Percentiles rank a stretch among this genome's conserved stretches.
Conservation (phyloP, 257 asterid genomes). For the Osmanthus fragrans region DNA sequence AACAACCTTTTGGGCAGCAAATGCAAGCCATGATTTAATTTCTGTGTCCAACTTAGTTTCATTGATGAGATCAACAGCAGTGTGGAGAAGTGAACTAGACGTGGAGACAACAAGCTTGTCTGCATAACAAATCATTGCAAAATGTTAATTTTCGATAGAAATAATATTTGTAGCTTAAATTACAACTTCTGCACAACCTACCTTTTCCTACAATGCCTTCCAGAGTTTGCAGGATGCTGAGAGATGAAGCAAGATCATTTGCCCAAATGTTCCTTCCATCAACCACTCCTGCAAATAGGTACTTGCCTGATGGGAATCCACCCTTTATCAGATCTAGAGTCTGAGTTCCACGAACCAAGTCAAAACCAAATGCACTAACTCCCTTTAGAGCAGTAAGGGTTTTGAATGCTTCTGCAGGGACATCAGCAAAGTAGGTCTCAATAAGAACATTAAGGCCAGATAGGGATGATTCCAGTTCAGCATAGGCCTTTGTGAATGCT, state of each 20-base stretch:
- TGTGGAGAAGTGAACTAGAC: conserved; percentile 88
- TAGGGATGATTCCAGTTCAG: conserved; percentile 67
- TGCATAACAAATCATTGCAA: conserved; percentile 27
- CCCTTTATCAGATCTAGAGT: conserved; percentile 79
- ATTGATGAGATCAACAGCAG: conserved; percentile 88
- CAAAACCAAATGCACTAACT: conserved; percentile 82
- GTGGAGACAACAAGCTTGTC: conserved; percentile 97
- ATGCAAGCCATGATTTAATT: conserved; percentile 96
- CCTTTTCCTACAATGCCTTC: conserved; percentile 93
- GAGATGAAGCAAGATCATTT: conserved; percentile 78
- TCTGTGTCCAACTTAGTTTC: conserved; percentile 87
- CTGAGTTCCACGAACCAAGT: conserved; percentile 80
- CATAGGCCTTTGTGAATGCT: conserved; percentile 81
- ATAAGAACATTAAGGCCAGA: conserved; percentile 68
- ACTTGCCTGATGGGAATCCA: conserved; percentile 85
- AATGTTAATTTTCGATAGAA: conserved; percentile 3
- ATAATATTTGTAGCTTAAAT: not conserved
- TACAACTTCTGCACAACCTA: conserved; percentile 25
- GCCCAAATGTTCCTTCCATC: conserved; percentile 99
- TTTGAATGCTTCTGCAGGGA: conserved; percentile 77
- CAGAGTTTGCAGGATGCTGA: conserved; percentile 57
- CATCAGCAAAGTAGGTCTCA: conserved; percentile 87
- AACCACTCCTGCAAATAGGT: conserved; percentile 94
- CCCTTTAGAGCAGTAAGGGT: conserved; percentile 70
- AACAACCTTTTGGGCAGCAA: conserved; percentile 92